Evolutionary conservation across 495 filamentous ascomycete genomes (phyloP).

Genomic region (Sordaria brevicollis): DNA sequence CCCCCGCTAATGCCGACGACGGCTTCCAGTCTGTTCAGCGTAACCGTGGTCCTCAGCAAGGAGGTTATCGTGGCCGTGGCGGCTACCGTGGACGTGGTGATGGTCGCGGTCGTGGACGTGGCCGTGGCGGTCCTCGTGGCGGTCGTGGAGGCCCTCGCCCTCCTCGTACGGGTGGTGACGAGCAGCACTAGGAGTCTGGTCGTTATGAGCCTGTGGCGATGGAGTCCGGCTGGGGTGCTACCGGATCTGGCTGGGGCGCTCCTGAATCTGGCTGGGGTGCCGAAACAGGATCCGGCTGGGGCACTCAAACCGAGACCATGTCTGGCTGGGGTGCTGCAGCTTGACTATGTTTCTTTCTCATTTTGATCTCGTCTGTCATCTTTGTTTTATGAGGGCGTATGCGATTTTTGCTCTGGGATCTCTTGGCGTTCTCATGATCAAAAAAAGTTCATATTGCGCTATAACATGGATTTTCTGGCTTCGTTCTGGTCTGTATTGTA

Average conservation of each 20-base stretch:
- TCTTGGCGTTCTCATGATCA: slow-evolving; percentile 12
- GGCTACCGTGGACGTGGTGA: slow-evolving; percentile 46
- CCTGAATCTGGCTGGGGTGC: background rate
- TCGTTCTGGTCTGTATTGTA: slow-evolving; percentile 5
- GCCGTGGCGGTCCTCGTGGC: slow-evolving; percentile 29
- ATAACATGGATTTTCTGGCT: slow-evolving; percentile 6
- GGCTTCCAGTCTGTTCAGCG: slow-evolving; percentile 64
- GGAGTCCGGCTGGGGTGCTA: background rate
- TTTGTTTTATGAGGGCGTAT: slow-evolving; percentile 6
- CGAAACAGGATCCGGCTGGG: background rate
- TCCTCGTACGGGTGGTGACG: slow-evolving; percentile 12
- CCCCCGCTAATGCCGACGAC: slow-evolving; percentile 31
- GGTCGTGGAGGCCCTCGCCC: slow-evolving; percentile 17
- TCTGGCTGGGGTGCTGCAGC: background rate
- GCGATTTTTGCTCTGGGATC: slow-evolving; percentile 7
- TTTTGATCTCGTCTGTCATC: slow-evolving; percentile 12
- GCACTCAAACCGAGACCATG: no score
- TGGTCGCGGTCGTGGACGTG: slow-evolving; percentile 38
- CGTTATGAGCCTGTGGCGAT: background rate
- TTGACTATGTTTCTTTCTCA: slow-evolving; percentile 2
- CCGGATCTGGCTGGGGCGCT: background rate
- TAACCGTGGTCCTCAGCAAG: slow-evolving; percentile 30
- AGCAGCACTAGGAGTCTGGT: slow-evolving; percentile 6
- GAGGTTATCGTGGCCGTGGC: slow-evolving; percentile 31
- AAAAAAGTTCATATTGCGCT: slow-evolving; percentile 9